A percentile compares a stretch with the other conserved stretches of the same genome.
These are phyloP conservation scores for Ascochyta pisi DNA, from an alignment of 2,329 filamentous ascomycete species.

Conservation along the genomic window DNA sequence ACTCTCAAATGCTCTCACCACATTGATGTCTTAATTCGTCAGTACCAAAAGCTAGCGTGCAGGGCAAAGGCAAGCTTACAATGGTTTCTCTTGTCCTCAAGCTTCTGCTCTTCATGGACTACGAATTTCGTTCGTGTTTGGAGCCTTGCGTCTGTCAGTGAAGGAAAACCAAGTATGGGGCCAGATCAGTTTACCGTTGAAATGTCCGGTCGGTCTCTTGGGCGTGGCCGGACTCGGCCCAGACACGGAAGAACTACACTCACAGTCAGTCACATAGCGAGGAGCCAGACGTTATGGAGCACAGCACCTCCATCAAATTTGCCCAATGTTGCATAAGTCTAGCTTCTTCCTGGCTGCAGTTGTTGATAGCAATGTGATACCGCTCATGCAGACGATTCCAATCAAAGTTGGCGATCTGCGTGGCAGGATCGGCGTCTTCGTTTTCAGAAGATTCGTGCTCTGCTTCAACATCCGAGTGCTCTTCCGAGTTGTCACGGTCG, in stretches of 20 bases:
- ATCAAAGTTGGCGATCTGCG: slow-evolving; percentile 65
- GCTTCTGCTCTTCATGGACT: slow-evolving; percentile 71
- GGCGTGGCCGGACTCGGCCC: slow-evolving; percentile 74
- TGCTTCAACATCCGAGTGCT: slow-evolving; percentile 13
- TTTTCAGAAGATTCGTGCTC: background rate
- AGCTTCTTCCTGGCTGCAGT: slow-evolving; percentile 69
- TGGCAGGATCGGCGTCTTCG: slow-evolving; percentile 36
- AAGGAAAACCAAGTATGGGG: background rate
- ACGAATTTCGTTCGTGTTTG: slow-evolving; percentile 81
- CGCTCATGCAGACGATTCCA: slow-evolving; percentile 78
- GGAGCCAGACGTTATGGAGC: background rate
- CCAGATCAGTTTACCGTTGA: slow-evolving; percentile 65
- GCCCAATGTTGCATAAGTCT: slow-evolving; percentile 72
- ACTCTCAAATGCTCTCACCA: slow-evolving; percentile 58
- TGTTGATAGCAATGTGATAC: slow-evolving; percentile 70
- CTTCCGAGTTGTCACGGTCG: slow-evolving; percentile 16
- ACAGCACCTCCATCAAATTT: slow-evolving; percentile 48
- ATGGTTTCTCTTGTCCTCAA: slow-evolving; percentile 79
- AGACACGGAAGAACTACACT: slow-evolving; percentile 77
- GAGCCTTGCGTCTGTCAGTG: slow-evolving; percentile 59
- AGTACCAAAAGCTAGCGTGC: background rate
- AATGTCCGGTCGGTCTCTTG: slow-evolving; percentile 79
- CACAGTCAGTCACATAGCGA: slow-evolving; percentile 14
- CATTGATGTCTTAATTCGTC: slow-evolving; percentile 49
- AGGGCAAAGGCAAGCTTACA: slow-evolving; percentile 63